A percentile compares a stretch with the other conserved stretches of the same genome.
These are phyloP conservation scores for Selenicereus undatus DNA, from an alignment of 148 eudicot species.

Conservation along the genomic window DNA sequence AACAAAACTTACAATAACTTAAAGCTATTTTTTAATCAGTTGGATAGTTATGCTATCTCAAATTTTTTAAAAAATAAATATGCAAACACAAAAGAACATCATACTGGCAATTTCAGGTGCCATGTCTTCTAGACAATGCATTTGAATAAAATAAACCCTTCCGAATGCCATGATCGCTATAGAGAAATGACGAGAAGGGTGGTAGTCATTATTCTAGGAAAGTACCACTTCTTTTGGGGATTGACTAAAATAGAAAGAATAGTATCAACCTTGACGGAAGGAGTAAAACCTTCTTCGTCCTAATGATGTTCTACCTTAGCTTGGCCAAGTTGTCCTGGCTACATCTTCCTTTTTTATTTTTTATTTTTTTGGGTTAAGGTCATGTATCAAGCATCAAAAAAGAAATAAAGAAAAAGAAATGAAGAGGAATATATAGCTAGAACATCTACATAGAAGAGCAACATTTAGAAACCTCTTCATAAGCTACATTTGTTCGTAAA, in stretches of 20 bases:
- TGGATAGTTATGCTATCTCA: too few relatives aligned
- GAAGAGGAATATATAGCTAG: not conserved
- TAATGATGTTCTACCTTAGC: not conserved
- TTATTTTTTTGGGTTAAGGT: not conserved
- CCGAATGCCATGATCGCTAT: not conserved
- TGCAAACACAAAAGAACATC: too few relatives aligned
- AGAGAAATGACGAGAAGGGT: not conserved
- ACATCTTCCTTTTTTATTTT: not conserved
- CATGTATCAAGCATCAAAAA: not conserved
- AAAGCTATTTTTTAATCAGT: too few relatives aligned
- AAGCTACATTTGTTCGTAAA: not conserved
- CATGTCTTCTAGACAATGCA: too few relatives aligned
- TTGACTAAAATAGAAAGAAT: not conserved
- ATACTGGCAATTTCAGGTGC: not conserved
- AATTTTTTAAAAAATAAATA: too few relatives aligned
- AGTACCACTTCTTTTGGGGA: too few relatives aligned
- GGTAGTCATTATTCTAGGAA: not conserved
- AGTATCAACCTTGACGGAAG: not conserved
- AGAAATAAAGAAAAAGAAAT: too few relatives aligned
- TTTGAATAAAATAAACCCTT: not conserved
- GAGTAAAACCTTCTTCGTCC: not conserved
- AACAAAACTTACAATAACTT: too few relatives aligned
- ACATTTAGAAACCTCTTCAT: not conserved
- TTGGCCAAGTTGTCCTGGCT: not conserved
- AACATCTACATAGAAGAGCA: too few relatives aligned